Evolutionary conservation across 1,139 yeast genomes (phyloP), one percentile per base, ranked within the genome.

Genomic region (Candida sp.): DNA sequence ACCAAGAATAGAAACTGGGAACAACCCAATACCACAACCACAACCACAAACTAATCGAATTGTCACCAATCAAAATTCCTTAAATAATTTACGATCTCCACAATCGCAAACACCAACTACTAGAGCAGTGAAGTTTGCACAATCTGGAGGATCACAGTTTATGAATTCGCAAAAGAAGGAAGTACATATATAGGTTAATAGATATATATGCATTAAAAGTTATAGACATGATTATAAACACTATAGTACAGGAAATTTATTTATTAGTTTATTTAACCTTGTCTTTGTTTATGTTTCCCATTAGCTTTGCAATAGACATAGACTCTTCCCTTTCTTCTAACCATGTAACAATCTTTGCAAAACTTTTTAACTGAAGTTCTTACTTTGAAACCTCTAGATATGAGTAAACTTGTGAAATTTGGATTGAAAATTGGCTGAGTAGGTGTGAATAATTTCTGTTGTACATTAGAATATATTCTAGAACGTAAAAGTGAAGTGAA

Each of bases 201-300:
- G 29, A 6, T 25, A 25, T 25, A 25, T 25, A 25, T 25, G 29
- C 29, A 30, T 12, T 9, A 30, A 30, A 30, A 30, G n/a, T 9
- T 30, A 30, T 30, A 30, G n/a, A 30, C 33, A 30, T 30, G n/a
- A 12, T 9, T 30, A 30, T 30, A 30, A 30, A 30, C 11, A 30
- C 33, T 30, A 30, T 30, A 30, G 19, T 30, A 30, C 33, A 30
- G 19, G 33, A 6, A 9, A 6, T 25, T 25, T 25, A 9, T 6
- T 25, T n/a, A n/a, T n/a, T n/a, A n/a, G n/a, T 25, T 25, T 9
- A 9, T 25, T 64, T 66, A 91, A 52, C 97, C 97, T 68, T 91
- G 98, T 68, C 97, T 88, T 67, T 93, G 99, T 70, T 93, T 93
- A 68, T 93, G 99, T 67, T 89, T 89, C 50, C 91, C n/a, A n/a